Conservation (phyloP, 371 early-diverging fungal species). For the Mortierella sp. region DNA sequence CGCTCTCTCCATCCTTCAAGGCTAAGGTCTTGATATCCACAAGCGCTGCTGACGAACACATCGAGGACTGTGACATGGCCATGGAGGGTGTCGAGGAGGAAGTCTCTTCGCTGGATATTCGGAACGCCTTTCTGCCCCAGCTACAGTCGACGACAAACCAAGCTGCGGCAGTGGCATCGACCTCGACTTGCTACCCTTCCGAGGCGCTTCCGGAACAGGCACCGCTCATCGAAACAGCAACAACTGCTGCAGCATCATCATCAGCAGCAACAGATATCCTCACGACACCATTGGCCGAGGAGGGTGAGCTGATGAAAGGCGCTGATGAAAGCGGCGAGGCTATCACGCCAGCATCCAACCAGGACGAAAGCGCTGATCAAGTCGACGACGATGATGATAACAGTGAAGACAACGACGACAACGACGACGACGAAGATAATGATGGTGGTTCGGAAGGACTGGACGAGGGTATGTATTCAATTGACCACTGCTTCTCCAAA, state of each 20-base stretch:
- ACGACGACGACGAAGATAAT: not conserved
- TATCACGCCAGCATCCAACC: slow-evolving; percentile 15
- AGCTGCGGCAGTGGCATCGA: not conserved
- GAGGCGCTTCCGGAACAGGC: not conserved
- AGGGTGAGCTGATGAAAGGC: slow-evolving; percentile 16
- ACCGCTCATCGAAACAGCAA: not conserved
- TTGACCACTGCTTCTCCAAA: not conserved
- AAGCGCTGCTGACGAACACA: not conserved
- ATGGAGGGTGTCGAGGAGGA: slow-evolving; percentile 6
- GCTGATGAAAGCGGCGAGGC: slow-evolving; percentile 5
- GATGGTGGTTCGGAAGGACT: not conserved
- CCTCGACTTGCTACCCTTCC: not conserved
- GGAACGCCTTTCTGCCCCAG: not conserved
- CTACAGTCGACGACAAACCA: not conserved
- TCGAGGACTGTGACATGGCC: slow-evolving; percentile 5
- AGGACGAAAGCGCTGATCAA: slow-evolving; percentile 11
- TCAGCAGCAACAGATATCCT: not conserved
- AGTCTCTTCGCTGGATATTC: not conserved
- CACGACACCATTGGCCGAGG: not conserved
- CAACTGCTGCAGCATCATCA: not conserved
- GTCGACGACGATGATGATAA: not conserved
- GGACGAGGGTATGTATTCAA: not conserved
- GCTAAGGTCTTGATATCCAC: not conserved
- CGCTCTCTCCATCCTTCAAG: not conserved
- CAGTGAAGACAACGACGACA: slow-evolving; percentile 8